Conservation (phyloP, 305 asterid species). For the Salvia sclarea region DNA sequence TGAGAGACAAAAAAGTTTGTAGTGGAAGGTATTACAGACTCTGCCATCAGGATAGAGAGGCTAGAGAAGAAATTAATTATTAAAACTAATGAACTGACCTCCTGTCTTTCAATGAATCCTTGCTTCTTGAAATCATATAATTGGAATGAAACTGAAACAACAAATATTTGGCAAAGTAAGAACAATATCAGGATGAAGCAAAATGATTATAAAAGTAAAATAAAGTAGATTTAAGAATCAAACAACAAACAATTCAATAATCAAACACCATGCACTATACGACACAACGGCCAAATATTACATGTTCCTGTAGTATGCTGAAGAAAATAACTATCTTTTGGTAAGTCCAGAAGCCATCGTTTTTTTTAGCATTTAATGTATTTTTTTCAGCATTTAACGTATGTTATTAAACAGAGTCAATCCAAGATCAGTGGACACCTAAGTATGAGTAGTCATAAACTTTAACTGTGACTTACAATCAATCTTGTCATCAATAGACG, state of each 20-base stretch:
- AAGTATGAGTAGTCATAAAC: conserved; percentile 13
- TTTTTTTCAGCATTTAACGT: background rate
- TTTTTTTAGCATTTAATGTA: background rate
- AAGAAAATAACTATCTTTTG: background rate
- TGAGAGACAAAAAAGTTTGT: background rate
- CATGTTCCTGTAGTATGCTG: background rate
- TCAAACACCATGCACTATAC: background rate
- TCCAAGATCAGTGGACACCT: background rate
- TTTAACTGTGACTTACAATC: conserved; percentile 50
- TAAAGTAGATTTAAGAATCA: background rate
- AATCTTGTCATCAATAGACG: conserved; percentile 67
- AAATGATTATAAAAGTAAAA: conserved; percentile 12
- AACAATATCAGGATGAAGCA: conserved; percentile 21
- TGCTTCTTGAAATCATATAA: conserved; percentile 92
- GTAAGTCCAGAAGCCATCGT: too few relatives aligned
- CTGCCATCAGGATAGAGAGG: background rate
- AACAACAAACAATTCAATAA: background rate
- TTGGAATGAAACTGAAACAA: conserved; percentile 73
- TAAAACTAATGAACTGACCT: conserved; percentile 49
- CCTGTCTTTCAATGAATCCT: conserved; percentile 85
- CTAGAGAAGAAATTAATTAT: background rate
- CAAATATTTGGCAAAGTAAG: conserved; percentile 25
- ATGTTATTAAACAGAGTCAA: background rate
- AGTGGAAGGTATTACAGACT: background rate
- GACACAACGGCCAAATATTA: background rate